These are phyloP conservation scores for Candida insectalens DNA, from an alignment of 805 yeast genomes.

Conservation along the genomic window DNA sequence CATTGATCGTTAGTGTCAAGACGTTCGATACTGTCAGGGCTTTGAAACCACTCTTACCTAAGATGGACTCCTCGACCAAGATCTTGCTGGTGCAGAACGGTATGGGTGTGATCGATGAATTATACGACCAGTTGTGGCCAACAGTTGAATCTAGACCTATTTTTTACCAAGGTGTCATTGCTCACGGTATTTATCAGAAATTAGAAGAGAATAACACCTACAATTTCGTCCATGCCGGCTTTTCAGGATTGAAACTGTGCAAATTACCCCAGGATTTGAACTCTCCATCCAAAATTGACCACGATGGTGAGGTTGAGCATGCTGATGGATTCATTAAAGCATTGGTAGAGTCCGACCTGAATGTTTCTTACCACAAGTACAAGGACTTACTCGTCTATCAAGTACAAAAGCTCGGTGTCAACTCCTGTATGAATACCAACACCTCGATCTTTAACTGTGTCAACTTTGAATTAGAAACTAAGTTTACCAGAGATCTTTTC, in stretches of 20 bases:
- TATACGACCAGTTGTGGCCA: slow-evolving; percentile 49
- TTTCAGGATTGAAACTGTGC: slow-evolving; percentile 53
- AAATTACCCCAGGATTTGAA: slow-evolving; percentile 34
- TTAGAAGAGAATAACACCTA: slow-evolving; percentile 22
- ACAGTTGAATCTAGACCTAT: slow-evolving; percentile 36
- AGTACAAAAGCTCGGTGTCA: slow-evolving; percentile 66
- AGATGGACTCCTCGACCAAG: slow-evolving; percentile 40
- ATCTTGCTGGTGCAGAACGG: slow-evolving; percentile 78
- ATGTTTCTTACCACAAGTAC: slow-evolving; percentile 25
- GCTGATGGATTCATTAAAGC: slow-evolving; percentile 9
- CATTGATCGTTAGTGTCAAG: slow-evolving; percentile 67
- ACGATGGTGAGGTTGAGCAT: slow-evolving; percentile 13
- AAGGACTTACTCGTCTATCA: slow-evolving; percentile 45
- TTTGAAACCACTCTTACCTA: slow-evolving; percentile 39
- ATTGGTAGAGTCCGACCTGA: slow-evolving; percentile 20
- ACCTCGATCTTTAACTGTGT: slow-evolving; percentile 69
- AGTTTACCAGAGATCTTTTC: slow-evolving; percentile 27
- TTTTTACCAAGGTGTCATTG: slow-evolving; percentile 64
- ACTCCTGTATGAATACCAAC: slow-evolving; percentile 76
- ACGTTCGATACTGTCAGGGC: slow-evolving; percentile 67
- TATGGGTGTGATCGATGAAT: slow-evolving; percentile 55
- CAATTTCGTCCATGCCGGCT: slow-evolving; percentile 59
- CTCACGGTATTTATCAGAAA: slow-evolving; percentile 69
- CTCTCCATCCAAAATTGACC: slow-evolving; percentile 1
- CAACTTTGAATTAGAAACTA: slow-evolving; percentile 61